Evolutionary conservation across 257 asterid species (phyloP), one percentile per base, ranked within the genome.

Genomic region (Nicotiana otophora): DNA sequence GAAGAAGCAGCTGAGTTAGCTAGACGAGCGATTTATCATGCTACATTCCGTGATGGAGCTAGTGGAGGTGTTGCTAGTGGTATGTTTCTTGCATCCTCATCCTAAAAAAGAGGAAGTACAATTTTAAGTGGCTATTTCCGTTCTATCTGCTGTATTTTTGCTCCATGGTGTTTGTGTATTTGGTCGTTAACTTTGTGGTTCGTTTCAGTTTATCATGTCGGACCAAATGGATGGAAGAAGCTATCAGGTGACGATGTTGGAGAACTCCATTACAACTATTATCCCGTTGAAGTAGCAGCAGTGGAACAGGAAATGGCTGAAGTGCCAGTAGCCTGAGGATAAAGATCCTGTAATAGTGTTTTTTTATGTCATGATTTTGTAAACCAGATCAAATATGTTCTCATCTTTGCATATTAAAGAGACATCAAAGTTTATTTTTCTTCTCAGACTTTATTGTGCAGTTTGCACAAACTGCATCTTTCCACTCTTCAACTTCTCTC

Each of bases 201-300:
- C 66, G 5, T 81, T 80, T 30, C 86, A 93, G 99, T 93, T 2
- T 95, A 95, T 89, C 97, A 93, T 58, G 97, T 93, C 5, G 97
- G 98, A 53, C 92, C 98, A 64, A 58, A 82, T 84, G 99, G 99
- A 80, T 95, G 99, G 99, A 92, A 85, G 39, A 94, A 92, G 94
- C 89, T 94, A 7, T 91, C 97, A 0, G 98, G 98, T 0, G 99
- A 96, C 66, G 98, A 96, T 85, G 99, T 96, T 80, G 98, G 99
- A 72, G 97, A 94, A 63, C 95, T 94, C 62, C 96, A 96, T 85
- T 94, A 96, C 89, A 16, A 83, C 20, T 92, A 93, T 89, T 86
- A 88, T 75, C 98, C 97, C 0, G 98, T 89, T 1, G 96, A 94
- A 86, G 89, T 93, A 8, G 82, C 89, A 15, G 53, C 90, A 2